These are phyloP conservation scores for Klebsormidium nitens DNA, from an alignment of 139 green algal genomes.

Conservation along the genomic window DNA sequence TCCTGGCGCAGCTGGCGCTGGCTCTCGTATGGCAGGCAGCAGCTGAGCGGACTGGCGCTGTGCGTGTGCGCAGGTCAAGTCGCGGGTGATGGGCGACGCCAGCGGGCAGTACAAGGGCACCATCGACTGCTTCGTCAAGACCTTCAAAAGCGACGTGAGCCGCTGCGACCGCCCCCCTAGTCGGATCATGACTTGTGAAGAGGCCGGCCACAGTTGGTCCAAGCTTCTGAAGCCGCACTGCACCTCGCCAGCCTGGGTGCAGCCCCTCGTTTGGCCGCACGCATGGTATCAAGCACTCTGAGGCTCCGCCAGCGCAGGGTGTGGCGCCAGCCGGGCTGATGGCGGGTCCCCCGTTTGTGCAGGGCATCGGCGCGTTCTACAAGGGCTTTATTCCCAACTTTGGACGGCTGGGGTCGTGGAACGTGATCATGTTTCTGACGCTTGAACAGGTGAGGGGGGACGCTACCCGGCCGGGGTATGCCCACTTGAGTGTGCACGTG, in stretches of 20 bases:
- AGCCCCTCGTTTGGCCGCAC: not conserved
- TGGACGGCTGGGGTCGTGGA: constrained; percentile 77
- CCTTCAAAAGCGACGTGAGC: constrained; percentile 61
- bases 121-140: constrained; percentile 92
- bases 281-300: not conserved
- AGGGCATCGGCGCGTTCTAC: constrained; percentile 78
- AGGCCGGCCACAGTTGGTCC: too few relatives aligned
- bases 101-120: constrained; percentile 70
- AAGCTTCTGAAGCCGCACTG: too few relatives aligned
- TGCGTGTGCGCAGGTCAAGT: constrained; percentile 62
- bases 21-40: not conserved
- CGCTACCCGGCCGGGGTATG: too few relatives aligned
- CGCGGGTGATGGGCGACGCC: constrained; percentile 82
- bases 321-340: too few relatives aligned
- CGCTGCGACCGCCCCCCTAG: too few relatives aligned
- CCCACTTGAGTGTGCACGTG: too few relatives aligned
- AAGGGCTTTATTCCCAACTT: constrained; percentile 96
- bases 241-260: not conserved
- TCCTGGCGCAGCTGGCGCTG: not conserved
- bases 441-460: constrained; percentile 68
- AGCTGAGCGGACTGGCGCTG: too few relatives aligned
- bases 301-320: too few relatives aligned
- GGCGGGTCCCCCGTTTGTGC: not conserved
- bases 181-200: too few relatives aligned
- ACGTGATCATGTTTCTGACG: constrained; percentile 95